Percentiles rank a stretch among this genome's conserved stretches.
Conservation (phyloP, 1,139 yeast genomes). For the Protomyces macrosporus region DNA sequence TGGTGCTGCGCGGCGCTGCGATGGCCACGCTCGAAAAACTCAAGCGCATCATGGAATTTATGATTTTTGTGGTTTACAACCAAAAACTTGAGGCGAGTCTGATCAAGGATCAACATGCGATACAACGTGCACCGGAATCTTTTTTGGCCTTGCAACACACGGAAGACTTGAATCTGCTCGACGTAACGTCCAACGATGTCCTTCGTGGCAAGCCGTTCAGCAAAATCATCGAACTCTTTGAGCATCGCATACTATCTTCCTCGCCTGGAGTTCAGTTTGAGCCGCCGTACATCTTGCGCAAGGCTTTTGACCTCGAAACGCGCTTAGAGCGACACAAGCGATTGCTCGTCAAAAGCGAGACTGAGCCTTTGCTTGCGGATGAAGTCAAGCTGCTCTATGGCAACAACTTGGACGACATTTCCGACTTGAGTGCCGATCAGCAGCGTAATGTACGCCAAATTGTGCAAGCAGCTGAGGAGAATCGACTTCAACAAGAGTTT, state of each 20-base stretch:
- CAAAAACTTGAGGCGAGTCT: conserved; percentile 75
- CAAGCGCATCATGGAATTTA: conserved; percentile 73
- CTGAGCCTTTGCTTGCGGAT: conserved; percentile 1
- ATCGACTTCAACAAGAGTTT: conserved; percentile 12
- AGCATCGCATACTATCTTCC: conserved; percentile 48
- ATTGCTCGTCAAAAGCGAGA: conserved; percentile 1
- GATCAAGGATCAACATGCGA: conserved; percentile 66
- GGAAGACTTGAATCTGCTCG: not conserved
- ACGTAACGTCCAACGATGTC: not conserved
- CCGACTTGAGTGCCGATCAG: conserved; percentile 12
- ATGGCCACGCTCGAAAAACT: conserved; percentile 54
- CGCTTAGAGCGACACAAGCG: conserved; percentile 33
- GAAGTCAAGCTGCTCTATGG: conserved; percentile 10
- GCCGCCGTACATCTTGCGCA: conserved; percentile 55
- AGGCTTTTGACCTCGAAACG: conserved; percentile 40
- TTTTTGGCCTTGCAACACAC: conserved; percentile 39
- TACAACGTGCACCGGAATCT: conserved; percentile 30
- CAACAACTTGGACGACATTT: conserved; percentile 10
- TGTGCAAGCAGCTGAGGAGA: conserved; percentile 18
- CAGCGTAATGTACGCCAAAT: conserved; percentile 12
- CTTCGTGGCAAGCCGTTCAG: conserved; percentile 29
- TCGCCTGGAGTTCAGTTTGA: conserved; percentile 73
- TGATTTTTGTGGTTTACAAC: conserved; percentile 71
- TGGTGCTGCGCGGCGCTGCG: conserved; percentile 71
- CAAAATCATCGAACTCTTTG: conserved; percentile 29